Conservation (phyloP, 768 basidiomycete genomes). For the Lentinula guzmanii region DNA sequence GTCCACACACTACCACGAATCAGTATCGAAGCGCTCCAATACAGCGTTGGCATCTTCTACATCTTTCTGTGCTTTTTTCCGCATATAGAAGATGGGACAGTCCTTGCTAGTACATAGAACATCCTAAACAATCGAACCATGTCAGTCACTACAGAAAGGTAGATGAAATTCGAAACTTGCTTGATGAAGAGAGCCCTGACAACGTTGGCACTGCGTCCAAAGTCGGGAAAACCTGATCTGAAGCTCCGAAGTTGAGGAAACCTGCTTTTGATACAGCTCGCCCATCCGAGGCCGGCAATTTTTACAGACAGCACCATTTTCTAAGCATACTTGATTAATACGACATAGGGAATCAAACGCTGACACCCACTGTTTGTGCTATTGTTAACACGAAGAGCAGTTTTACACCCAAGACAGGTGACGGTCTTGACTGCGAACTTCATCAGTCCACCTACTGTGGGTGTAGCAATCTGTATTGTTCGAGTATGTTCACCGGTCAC, state of each 20-base stretch:
- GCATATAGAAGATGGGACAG: slow-evolving; percentile 98
- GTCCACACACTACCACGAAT: slow-evolving; percentile 48
- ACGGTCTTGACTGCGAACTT: slow-evolving; percentile 96
- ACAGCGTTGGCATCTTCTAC: slow-evolving; percentile 79
- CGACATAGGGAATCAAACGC: neutral
- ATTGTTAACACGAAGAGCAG: slow-evolving; percentile 72
- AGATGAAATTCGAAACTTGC: slow-evolving; percentile 24
- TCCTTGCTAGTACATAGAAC: slow-evolving; percentile 96
- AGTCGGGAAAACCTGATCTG: slow-evolving; percentile 91
- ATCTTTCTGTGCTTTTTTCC: slow-evolving; percentile 98
- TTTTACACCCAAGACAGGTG: slow-evolving; percentile 95
- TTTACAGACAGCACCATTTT: slow-evolving; percentile 91
- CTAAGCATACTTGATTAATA: neutral
- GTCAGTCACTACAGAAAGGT: neutral
- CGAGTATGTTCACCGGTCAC: slow-evolving; percentile 96
- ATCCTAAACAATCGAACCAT: slow-evolving; percentile 49
- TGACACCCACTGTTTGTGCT: slow-evolving; percentile 56
- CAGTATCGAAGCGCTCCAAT: slow-evolving; percentile 79
- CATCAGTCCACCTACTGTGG: slow-evolving; percentile 95
- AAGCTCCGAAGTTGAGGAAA: slow-evolving; percentile 61
- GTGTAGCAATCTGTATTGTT: slow-evolving; percentile 93
- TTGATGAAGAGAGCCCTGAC: slow-evolving; percentile 97
- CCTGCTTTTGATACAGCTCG: slow-evolving; percentile 92
- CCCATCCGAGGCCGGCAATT: slow-evolving; percentile 84
- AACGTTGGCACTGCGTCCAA: slow-evolving; percentile 99